Base-by-base conservation (phyloP, 129 eudicot species). In the Gnaphalium uliginosum region DNA sequence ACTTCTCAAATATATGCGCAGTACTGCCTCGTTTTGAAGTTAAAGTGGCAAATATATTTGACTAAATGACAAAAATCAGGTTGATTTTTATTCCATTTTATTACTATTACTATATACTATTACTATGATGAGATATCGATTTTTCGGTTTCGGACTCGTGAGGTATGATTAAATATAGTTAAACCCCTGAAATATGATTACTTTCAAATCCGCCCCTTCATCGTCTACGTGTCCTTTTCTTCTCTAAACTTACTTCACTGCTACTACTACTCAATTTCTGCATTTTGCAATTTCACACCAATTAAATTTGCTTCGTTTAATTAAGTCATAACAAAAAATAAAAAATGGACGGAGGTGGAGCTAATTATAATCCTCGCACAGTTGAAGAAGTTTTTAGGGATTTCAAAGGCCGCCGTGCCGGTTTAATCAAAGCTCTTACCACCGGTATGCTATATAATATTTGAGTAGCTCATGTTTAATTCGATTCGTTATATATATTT, bases 321-420 rank as follows among this genome's bases (percentile, higher is more conserved):
- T 69, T 41, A 5, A 73, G 23, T 63, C 76, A 10, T 17, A 1
- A 4, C 56, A 50, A 61, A 17, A 29, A 30, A 10, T 2, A 15
- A 29, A 15, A 33, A 14, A 73, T 68, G 79, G 80, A 82, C 54
- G 81, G 67, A 5, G 81, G 74, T 25, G 91, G 81, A 71, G 87
- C 75, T 10, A 85, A 80, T 71, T 86, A 89, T 77, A 86, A 87
- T 77, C 96, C 94, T 56, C 84, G 91, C 4, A 84, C 96, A 0
- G 91, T 90, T 10, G 93, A 90, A 65, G 96, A 88, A 67, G 96
- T 90, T 53, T 90, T 88, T 79, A 84, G 88, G 85, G 93, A 90
- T 86, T 88, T 83, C 80, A 90, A 90, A 77, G 90, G 90, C 21
- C 85, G 96, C 19, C 77, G 89, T 37, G 77, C 88, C 70, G 96